Percentiles rank a stretch among this genome's conserved stretches.
phyloP scores from a whole-genome alignment of 352 stramenopile genomes.

The Pythium aphanidermatum region DNA sequence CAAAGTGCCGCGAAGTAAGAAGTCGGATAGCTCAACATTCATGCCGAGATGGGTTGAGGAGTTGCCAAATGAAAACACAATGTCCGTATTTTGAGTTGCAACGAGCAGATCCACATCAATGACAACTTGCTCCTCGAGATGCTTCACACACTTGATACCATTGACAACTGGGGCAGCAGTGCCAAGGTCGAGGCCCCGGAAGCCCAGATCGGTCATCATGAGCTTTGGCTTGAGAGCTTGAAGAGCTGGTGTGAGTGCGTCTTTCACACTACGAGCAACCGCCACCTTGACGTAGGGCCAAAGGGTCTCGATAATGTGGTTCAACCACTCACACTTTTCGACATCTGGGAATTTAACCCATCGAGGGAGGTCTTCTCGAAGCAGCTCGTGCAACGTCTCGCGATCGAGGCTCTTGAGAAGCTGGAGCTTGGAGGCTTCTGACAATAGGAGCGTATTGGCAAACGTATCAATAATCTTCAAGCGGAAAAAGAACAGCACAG shows the following conservation, averaged over 20 bases:
- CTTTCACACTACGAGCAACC: constrained; percentile 27
- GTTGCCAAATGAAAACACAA: constrained; percentile 38
- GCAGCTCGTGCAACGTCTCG: constrained; percentile 33
- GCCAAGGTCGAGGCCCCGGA: constrained; percentile 35
- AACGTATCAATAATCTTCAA: constrained; percentile 30
- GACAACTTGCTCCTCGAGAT: constrained; percentile 39
- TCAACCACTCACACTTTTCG: constrained; percentile 44
- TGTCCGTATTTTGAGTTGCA: constrained; percentile 35
- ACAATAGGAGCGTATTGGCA: constrained; percentile 21
- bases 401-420: constrained; percentile 31
- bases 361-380: constrained; percentile 33
- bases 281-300: constrained; percentile 45
- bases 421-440: constrained; percentile 28
- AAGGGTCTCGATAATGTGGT: constrained; percentile 33
- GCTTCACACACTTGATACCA: constrained; percentile 32
- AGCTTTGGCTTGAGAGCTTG: constrained; percentile 34
- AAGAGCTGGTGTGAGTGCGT: constrained; percentile 29
- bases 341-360: constrained; percentile 46
- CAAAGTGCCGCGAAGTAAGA: constrained; percentile 33
- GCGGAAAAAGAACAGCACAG: constrained; percentile 29
- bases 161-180: constrained; percentile 36
- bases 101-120: constrained; percentile 38
- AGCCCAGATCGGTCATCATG: constrained; percentile 34
- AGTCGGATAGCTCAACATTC: constrained; percentile 37
- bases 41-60: constrained; percentile 25